Base-by-base conservation (phyloP, 257 asterid species). In the Mitragyna speciosa region DNA sequence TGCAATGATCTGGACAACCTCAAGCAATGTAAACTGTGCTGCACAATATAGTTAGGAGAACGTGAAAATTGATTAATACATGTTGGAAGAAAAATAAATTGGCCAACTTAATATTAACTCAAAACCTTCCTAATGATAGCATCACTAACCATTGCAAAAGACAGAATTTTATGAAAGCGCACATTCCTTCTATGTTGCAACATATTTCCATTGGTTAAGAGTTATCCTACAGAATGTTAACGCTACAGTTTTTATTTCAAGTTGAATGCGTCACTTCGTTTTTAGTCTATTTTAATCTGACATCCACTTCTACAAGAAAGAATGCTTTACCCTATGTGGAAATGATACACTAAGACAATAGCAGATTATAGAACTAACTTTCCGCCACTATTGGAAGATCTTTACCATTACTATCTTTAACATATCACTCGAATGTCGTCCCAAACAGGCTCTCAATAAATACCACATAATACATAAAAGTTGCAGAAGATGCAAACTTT, bases 1-100 rank as follows among this genome's bases (percentile, higher is more conserved):
- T 59, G 36, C 43, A 71, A 39, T 20, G 64, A 75, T 51, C 73
- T 82, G 61, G 52, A 81, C 73, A 59, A 75, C n/a, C 80, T 68
- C 64, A 43, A 56, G 77, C 26, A 48, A 69, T 36, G 47, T 56
- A 26, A 33, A 39, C 11, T 43, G 16, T 76, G 77, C 80, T 76
- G 67, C 80, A 45, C 10, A 36, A 54, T 15, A 24, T 75, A 11
- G 43, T 75, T 73, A 41, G 30, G 71, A 59, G 48, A 71, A 48
- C 39, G 31, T 28, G 76, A 48, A 52, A 54, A 47, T 9, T 22
- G 45, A 24, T 43, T 77, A 54, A 41, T 33, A 19, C 10, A 12
- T 11, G 33, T 52, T 4, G 39, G 7, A 4, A 36, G 41, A 2
- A 59, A 26, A n/a, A 36, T 11, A 1, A 43, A 10, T 45, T 43